These are phyloP conservation scores for Imleria badia DNA, from an alignment of 768 basidiomycete species.

Conservation along the genomic window DNA sequence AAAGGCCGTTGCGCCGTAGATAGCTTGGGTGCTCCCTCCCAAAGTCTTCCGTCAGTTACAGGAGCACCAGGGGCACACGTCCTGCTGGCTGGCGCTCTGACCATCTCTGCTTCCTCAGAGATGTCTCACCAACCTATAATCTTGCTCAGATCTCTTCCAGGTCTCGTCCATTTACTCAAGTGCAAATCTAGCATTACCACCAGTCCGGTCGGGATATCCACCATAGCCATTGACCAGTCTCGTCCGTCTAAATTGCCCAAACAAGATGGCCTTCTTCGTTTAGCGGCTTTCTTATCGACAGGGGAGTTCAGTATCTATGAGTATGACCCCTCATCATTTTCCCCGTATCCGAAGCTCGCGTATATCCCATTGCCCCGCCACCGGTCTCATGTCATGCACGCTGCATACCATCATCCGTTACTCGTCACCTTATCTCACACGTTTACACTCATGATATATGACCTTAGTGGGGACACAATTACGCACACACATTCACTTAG, in stretches of 20 bases:
- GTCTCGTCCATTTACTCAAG: constrained; percentile 39
- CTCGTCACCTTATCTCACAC: constrained; percentile 67
- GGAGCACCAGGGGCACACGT: constrained; percentile 37
- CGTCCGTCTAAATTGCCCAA: constrained; percentile 41
- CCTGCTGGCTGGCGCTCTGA: constrained; percentile 58
- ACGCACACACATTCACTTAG: constrained; percentile 64
- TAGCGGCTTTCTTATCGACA: constrained; percentile 63
- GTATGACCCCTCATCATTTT: constrained; percentile 45
- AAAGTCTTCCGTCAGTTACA: not conserved
- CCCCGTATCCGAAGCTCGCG: constrained; percentile 41
- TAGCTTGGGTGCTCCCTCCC: constrained; percentile 26
- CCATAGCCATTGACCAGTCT: constrained; percentile 76
- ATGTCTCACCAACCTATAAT: constrained; percentile 23
- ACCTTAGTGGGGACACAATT: constrained; percentile 53
- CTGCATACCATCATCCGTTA: constrained; percentile 76
- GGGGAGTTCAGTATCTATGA: constrained; percentile 66
- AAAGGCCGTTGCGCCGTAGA: constrained; percentile 64
- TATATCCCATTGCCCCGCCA: constrained; percentile 46
- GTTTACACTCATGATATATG: constrained; percentile 73
- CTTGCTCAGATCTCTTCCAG: constrained; percentile 20
- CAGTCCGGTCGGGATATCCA: constrained; percentile 47
- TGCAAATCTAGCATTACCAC: constrained; percentile 41
- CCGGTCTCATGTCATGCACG: constrained; percentile 55
- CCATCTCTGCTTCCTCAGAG: constrained; percentile 54
- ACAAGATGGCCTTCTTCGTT: constrained; percentile 36